These are phyloP conservation scores for Wilcoxina mikolae DNA, from an alignment of 495 filamentous ascomycete genomes.

Conservation along the genomic window DNA sequence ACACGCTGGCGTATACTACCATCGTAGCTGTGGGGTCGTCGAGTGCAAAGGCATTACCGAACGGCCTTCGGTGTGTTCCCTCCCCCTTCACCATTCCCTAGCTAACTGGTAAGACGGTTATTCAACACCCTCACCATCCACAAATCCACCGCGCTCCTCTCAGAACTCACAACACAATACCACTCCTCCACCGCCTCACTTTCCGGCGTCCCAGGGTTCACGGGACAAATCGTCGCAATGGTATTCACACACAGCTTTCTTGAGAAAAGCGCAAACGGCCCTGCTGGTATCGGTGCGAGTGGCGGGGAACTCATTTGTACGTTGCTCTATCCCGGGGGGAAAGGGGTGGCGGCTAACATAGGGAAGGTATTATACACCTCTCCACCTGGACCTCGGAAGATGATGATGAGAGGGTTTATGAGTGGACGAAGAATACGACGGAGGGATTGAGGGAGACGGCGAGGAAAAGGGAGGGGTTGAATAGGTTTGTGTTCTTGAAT, in stretches of 20 bases:
- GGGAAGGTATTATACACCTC: background rate
- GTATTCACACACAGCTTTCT: background rate
- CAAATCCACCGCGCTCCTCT: background rate
- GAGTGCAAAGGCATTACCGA: background rate
- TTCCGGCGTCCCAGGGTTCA: background rate
- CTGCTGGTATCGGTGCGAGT: background rate
- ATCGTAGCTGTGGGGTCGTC: background rate
- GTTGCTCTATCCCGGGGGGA: background rate
- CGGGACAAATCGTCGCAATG: background rate
- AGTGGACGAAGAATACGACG: background rate
- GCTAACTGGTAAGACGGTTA: background rate
- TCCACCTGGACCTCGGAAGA: constrained; percentile 1
- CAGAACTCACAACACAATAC: background rate
- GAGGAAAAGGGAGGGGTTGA: background rate
- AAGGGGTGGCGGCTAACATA: background rate
- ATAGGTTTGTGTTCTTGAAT: constrained; percentile 6
- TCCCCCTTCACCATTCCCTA: background rate
- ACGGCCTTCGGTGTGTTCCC: background rate
- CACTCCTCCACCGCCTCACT: background rate
- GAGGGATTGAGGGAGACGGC: background rate
- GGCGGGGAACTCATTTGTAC: background rate
- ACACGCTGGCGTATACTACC: background rate
- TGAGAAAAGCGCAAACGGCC: background rate
- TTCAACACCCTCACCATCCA: background rate
- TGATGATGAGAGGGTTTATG: constrained; percentile 6